phyloP scores from a whole-genome alignment of 257 asterid genomes.

The Solanum tarapatanum region DNA sequence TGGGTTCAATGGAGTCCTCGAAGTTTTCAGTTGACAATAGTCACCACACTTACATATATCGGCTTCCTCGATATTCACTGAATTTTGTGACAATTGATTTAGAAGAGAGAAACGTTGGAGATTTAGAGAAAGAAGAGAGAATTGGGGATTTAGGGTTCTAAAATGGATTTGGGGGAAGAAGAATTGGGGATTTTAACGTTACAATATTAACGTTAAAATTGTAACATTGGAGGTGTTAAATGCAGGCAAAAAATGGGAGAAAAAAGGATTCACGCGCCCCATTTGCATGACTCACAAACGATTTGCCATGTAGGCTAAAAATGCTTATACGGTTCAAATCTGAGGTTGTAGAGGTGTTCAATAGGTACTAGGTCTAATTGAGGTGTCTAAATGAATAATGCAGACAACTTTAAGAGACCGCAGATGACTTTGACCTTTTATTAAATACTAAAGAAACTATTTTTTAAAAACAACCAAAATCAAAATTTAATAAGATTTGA shows the following conservation, averaged over 20 bases:
- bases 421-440: not conserved
- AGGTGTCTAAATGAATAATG: not conserved
- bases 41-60: not conserved
- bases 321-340: not conserved
- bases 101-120: not conserved
- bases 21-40: not conserved
- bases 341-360: not conserved
- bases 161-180: no score
- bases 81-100: not conserved
- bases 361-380: not conserved
- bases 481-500: no score
- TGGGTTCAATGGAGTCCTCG: not conserved
- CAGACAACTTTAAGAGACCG: not conserved
- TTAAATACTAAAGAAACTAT: no score
- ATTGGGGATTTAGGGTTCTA: not conserved
- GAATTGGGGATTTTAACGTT: no score
- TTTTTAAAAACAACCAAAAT: no score
- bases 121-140: not conserved
- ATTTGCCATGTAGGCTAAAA: not conserved
- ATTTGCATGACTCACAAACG: not conserved
- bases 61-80: not conserved
- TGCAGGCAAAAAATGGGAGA: not conserved
- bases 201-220: no score
- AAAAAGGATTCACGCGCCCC: not conserved
- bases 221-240: not conserved